Conservation (phyloP, 2,329 filamentous ascomycete genomes). For the Hypoxylon sp. region DNA sequence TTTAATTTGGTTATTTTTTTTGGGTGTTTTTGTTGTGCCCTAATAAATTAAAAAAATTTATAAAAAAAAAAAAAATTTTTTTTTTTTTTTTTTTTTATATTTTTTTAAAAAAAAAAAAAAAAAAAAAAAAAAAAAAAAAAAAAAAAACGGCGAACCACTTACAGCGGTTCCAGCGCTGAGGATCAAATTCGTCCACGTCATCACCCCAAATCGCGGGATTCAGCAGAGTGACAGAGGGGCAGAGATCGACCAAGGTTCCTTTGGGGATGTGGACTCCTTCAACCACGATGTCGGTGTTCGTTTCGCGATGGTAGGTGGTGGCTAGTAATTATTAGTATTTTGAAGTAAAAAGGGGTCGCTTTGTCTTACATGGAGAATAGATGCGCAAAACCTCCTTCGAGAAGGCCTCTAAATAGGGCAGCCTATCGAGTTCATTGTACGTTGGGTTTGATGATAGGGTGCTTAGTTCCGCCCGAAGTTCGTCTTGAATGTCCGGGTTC, state of each 20-base stretch:
- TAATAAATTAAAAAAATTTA: no score
- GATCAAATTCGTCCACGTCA: conserved; percentile 47
- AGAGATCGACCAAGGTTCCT: conserved; percentile 46
- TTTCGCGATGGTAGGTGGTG: conserved; percentile 32
- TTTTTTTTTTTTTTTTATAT: no score
- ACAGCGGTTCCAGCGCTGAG: conserved; percentile 46
- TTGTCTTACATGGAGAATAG: conserved; percentile 30
- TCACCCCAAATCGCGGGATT: conserved; percentile 49
- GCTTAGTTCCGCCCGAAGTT: conserved; percentile 24
- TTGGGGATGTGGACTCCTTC: conserved; percentile 48
- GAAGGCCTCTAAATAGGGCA: conserved; percentile 35
- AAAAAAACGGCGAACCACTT: background rate
- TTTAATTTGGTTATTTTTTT: no score
- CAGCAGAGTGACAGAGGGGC: conserved; percentile 41
- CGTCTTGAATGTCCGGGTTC: conserved; percentile 28
- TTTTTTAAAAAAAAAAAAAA: no score
- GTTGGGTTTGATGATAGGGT: conserved; percentile 7
- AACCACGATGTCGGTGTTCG: conserved; percentile 42
- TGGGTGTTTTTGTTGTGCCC: no score
- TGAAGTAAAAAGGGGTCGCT: background rate
- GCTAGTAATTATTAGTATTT: conserved; percentile 17
- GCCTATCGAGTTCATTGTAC: conserved; percentile 22
- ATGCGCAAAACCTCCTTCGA: conserved; percentile 27
- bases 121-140: no score
- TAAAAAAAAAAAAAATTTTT: no score